These are phyloP conservation scores for Phytopythium chamaehyphon DNA, from an alignment of 352 stramenopile species.

Conservation along the genomic window DNA sequence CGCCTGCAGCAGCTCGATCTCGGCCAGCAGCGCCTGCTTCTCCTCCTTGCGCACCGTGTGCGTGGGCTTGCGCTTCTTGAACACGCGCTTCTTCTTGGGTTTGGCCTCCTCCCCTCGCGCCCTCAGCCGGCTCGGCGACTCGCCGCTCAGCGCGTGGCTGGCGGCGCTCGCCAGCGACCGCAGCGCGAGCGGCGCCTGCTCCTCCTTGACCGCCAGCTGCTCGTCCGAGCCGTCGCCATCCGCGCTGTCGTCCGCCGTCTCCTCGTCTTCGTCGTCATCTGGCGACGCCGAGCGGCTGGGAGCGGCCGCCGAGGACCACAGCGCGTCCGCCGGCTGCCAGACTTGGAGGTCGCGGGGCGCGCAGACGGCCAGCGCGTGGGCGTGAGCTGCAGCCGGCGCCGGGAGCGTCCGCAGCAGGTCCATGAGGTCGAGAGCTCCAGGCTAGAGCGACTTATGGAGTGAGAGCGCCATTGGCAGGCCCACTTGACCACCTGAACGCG, in stretches of 20 bases:
- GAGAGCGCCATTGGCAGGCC: too few relatives aligned
- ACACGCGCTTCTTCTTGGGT: conserved; percentile 23
- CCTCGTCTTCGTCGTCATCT: conserved; percentile 6
- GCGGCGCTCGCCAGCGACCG: conserved; percentile 1
- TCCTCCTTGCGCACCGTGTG: conserved; percentile 45
- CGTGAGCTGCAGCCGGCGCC: too few relatives aligned
- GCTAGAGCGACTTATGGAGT: too few relatives aligned
- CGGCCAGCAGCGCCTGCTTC: conserved; percentile 19
- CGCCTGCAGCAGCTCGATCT: conserved; percentile 27
- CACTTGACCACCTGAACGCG: too few relatives aligned
- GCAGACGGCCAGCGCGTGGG: not conserved
- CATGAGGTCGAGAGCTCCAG: not conserved
- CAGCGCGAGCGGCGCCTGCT: conserved; percentile 1
- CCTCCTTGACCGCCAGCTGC: conserved; percentile 3
- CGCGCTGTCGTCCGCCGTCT: conserved; percentile 5
- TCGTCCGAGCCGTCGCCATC: not conserved
- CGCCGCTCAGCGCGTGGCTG: not conserved
- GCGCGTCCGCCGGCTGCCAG: not conserved
- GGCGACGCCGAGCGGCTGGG: not conserved
- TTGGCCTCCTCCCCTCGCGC: not conserved
- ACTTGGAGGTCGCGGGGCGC: not conserved
- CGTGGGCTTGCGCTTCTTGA: conserved; percentile 42
- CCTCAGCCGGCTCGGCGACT: not conserved
- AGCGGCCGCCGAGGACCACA: not conserved
- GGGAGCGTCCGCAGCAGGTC: conserved; percentile 3